Base-by-base conservation (phyloP, 352 stramenopile genomes). In the Phytophthora pisi region DNA sequence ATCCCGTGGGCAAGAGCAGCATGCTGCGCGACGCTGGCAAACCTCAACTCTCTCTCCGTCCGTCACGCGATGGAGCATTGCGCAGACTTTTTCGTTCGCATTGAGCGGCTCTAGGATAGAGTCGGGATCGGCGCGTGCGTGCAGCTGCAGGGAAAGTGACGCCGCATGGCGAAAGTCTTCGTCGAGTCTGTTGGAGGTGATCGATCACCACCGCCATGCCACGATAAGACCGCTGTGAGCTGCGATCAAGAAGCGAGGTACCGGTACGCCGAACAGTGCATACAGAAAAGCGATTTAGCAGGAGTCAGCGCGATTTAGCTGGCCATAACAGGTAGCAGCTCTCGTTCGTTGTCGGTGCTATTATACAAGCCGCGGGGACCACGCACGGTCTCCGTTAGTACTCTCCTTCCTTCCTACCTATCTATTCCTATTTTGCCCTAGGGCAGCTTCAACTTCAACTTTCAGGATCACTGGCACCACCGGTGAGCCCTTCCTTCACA, bases 371-470 rank as follows among this genome's bases (percentile, higher is more conserved):
- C 43, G 16, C 43, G 43, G 43, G 2, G n/a, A 13, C n/a, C 16
- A n/a, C n/a, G n/a, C 3, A n/a, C 8, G 38, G 38, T 45, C 38
- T 45, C 43, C 20, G 10, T 40, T 16, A 16, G 34, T 16, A 16
- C 34, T 13, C 43, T 51, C 43, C 34, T 16, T 5, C n/a, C 5
- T 11, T 13, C 5, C 58, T 59, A 65, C 34, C 34, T 40, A 61
- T 64, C 62, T 69, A 65, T 64, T 66, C 40, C 38, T 45, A 11
- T 3, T 49, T 49, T 20, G 51, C 40, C 50, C 36, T 60, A 42
- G 26, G 45, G 34, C 45, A 47, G 42, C 58, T 70, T 59, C 51
- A 64, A 66, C 57, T 57, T 71, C 45, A 68, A 53, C 53, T 50
- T 50, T 49, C 11, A 38, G 31, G 31, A 10, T 38, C 9, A 38